Conservation (phyloP, 345 rosid genomes). For the Luvunga scandens region DNA sequence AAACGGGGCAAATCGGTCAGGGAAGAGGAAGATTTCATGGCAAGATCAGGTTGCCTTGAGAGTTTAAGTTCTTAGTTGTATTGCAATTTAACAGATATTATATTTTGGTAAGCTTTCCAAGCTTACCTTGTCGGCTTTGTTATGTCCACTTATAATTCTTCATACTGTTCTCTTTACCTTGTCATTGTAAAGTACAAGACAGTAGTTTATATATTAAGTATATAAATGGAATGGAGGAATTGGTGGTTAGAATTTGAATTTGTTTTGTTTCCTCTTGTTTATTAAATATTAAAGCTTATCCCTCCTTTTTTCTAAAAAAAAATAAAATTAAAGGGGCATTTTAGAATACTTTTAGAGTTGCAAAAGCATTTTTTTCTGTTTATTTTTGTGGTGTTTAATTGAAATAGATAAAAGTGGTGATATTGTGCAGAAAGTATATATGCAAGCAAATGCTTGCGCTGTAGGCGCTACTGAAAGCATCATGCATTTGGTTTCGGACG, state of each 20-base stretch:
- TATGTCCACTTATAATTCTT: background rate
- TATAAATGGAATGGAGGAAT: slow-evolving; percentile 24
- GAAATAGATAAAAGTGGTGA: background rate
- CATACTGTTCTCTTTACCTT: background rate
- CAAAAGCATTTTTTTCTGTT: background rate
- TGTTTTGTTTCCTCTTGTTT: background rate
- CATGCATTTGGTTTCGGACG: background rate
- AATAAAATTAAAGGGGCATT: background rate
- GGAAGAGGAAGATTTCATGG: slow-evolving; percentile 96
- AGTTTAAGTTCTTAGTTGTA: slow-evolving; percentile 38
- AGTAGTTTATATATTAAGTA: slow-evolving; percentile 17
- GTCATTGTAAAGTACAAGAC: slow-evolving; percentile 27
- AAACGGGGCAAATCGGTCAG: slow-evolving; percentile 48
- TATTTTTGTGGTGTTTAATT: too few relatives aligned
- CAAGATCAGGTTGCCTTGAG: slow-evolving; percentile 89
- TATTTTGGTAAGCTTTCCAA: slow-evolving; percentile 13
- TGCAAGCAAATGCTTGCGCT: too few relatives aligned
- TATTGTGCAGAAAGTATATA: too few relatives aligned
- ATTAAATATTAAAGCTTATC: background rate
- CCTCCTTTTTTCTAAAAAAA: background rate
- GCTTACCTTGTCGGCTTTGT: slow-evolving; percentile 10
- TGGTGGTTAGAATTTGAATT: background rate
- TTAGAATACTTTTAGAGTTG: background rate
- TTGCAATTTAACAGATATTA: slow-evolving; percentile 15
- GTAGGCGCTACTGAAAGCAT: background rate